Conservation (phyloP, 345 rosid genomes). For the Populus pruinosa region DNA sequence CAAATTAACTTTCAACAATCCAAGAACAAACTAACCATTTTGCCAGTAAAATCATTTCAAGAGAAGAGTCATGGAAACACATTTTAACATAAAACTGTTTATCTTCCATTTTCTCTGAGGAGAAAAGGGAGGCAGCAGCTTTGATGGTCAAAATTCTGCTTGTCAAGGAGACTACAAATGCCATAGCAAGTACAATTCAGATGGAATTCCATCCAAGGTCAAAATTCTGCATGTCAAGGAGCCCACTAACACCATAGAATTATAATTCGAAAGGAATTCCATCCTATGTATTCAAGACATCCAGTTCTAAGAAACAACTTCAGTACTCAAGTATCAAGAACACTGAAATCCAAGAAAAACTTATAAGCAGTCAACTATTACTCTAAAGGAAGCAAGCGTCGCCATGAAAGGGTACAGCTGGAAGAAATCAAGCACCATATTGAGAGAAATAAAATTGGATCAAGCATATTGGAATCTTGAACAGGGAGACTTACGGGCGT, state of each 20-base stretch:
- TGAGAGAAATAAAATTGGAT: neutral
- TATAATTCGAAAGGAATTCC: too few species aligned
- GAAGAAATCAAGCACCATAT: neutral
- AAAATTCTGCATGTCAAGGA: too few species aligned
- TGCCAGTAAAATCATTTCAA: neutral
- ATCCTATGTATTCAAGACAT: neutral
- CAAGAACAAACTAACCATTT: neutral
- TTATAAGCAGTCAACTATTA: neutral
- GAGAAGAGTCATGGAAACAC: neutral
- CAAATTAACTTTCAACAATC: neutral
- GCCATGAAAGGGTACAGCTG: neutral
- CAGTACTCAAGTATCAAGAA: neutral
- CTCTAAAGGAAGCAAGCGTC: neutral
- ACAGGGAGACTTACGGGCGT: slow-evolving; percentile 71
- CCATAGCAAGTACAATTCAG: too few species aligned
- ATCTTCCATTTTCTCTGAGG: neutral
- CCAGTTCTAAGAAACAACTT: slow-evolving; percentile 2
- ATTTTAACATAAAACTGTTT: neutral
- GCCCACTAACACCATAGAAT: too few species aligned
- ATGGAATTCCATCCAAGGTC: neutral
- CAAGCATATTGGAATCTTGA: slow-evolving; percentile 4
- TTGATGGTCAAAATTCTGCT: too few species aligned
- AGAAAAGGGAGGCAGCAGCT: neutral
- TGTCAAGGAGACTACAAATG: too few species aligned
- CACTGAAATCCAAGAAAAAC: neutral